Base-by-base conservation (phyloP, 177 flowering plant genomes). In the Vitis hybrid region DNA sequence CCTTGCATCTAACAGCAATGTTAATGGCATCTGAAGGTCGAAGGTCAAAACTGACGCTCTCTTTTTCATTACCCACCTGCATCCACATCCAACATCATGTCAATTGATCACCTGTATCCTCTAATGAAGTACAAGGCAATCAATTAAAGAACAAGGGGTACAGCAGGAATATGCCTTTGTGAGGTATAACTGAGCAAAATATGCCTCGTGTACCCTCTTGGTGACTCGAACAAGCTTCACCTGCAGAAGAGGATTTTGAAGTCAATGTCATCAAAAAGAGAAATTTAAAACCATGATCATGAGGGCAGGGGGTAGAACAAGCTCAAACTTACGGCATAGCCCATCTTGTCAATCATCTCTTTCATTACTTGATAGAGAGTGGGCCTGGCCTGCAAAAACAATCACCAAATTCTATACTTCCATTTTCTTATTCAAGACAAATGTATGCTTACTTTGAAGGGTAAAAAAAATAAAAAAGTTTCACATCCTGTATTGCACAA, bases 1-100 rank as follows among this genome's bases (percentile, higher is more conserved):
- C 99, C 95, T 96, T 88, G 94, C 99, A 94, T 85, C 93, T 86
- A n/a, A 96, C 97, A 21, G 99, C 99, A 75, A 96, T 96, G 74
- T 96, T 96, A 68, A 96, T 96, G 63, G 99, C 99, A 89, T 96
- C 99, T 67, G 99, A 96, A 58, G 99, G 98, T 13, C 98, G 87
- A 18, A 93, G 90, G 65, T 94, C 99, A 80, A 96, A 91, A 79
- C 91, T 86, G 64, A 91, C 65, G 69, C 79, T 66, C 22, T 92
- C 88, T 26, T 84, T 60, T 66, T 84, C 89, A 73, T 86, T 75
- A 67, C 86, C 97, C 69, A 75, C 75, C 99, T 96, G 86, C 39
- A 49, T 60, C 10, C 61, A 74, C 39, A 49, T 60, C 15, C 5
- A 72, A 70, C n/a, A 64, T 26, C 14, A 56, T 48, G 16, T 56